A percentile compares a stretch with the other conserved stretches of the same genome.
Conservation (phyloP, 2,329 filamentous ascomycete species). For the Pestalotiopsis sp. region DNA sequence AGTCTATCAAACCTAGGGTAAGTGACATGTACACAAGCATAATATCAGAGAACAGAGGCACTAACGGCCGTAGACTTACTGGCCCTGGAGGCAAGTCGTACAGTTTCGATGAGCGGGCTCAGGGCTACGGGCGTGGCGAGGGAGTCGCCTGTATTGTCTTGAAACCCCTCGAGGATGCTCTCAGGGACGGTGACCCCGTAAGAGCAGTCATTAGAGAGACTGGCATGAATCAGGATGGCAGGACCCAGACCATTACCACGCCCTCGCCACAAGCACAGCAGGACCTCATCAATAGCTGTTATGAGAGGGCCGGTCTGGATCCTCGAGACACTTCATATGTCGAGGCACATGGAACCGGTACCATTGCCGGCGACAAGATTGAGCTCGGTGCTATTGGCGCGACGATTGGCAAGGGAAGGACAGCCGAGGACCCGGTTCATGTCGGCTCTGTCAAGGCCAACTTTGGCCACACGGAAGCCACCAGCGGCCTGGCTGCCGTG, state of each 20-base stretch:
- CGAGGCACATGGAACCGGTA: slow-evolving; percentile 17
- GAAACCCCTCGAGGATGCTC: slow-evolving; percentile 44
- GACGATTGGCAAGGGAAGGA: neutral
- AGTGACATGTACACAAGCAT: neutral
- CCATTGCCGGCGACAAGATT: slow-evolving; percentile 8
- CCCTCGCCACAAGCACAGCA: slow-evolving; percentile 9
- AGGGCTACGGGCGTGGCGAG: slow-evolving; percentile 52
- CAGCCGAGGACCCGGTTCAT: neutral
- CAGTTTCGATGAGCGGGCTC: slow-evolving; percentile 40
- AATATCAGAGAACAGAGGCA: neutral
- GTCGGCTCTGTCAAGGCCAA: slow-evolving; percentile 25
- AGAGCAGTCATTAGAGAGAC: slow-evolving; percentile 16
- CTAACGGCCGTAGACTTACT: neutral
- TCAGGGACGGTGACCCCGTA: slow-evolving; percentile 42
- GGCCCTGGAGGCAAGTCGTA: slow-evolving; percentile 16
- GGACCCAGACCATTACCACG: slow-evolving; percentile 14
- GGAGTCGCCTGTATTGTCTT: slow-evolving; percentile 44
- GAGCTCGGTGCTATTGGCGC: slow-evolving; percentile 8
- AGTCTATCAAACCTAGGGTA: slow-evolving; percentile 11
- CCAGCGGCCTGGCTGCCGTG: slow-evolving; percentile 21
- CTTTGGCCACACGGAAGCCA: slow-evolving; percentile 24
- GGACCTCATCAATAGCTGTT: slow-evolving; percentile 8
- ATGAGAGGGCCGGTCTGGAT: slow-evolving; percentile 13
- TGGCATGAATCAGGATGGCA: slow-evolving; percentile 17
- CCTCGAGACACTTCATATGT: slow-evolving; percentile 13